A percentile compares a stretch with the other conserved stretches of the same genome.
These are phyloP conservation scores for Phytophthora pisi DNA, from an alignment of 352 stramenopile species.

Conservation along the genomic window DNA sequence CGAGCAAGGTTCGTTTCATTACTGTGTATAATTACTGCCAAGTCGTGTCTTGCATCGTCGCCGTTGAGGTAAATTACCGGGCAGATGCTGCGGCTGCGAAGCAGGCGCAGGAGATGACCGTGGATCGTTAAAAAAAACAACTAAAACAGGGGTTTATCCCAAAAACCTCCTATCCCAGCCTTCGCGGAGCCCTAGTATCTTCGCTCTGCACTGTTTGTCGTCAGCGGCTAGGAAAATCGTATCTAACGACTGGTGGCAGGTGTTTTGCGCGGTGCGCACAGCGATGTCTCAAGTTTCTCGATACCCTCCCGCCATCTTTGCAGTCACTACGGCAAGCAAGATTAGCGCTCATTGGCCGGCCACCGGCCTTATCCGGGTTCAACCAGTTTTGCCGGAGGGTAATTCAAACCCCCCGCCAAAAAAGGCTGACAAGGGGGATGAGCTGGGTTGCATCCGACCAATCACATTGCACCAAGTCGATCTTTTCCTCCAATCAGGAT, in stretches of 20 bases:
- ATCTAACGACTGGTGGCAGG: neutral
- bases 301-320: neutral
- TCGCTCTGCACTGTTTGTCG: no score
- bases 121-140: no score
- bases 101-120: no score
- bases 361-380: neutral
- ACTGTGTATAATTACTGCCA: no score
- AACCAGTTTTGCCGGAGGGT: slow-evolving; percentile 4
- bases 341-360: neutral
- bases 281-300: neutral
- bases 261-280: neutral
- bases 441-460: neutral
- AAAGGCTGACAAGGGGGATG: slow-evolving; percentile 12
- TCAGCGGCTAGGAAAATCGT: neutral
- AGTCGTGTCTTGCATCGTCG: no score
- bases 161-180: no score
- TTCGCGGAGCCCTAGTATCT: no score
- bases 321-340: no score
- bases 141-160: no score
- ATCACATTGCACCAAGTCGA: neutral
- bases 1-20: no score
- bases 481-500: slow-evolving; percentile 28
- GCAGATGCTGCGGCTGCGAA: no score
- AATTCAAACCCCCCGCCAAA: slow-evolving; percentile 23
- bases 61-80: no score